Base-by-base conservation (phyloP, 805 yeast species). In the Kuraishia hungarica region DNA sequence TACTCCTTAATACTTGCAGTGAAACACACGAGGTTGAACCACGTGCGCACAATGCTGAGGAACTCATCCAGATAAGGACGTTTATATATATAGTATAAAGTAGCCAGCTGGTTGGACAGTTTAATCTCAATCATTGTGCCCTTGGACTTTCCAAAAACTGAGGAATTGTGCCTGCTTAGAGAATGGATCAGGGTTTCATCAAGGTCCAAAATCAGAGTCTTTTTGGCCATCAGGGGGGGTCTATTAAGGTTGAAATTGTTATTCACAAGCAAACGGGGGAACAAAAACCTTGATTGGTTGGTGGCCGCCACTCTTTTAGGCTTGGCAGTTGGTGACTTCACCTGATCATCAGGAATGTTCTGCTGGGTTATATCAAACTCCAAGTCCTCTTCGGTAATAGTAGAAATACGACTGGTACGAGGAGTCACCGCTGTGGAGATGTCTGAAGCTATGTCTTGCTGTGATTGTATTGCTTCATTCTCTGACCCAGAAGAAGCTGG, bases 171-270 rank as follows among this genome's bases (percentile, higher is more conserved):
- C 56, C 96, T 76, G 4, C 96, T 84, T 55, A 91, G 76, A 1
- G 98, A 91, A 67, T 94, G 99, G 55, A 94, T 91, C 55, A 94
- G 73, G 0, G 99, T 94, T 65, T 94, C 99, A 69, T 93, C 99
- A 29, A 94, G 78, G 66, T 94, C 99, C 23, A 94, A 74, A 1
- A 94, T 87, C 29, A 94, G 75, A 0, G 90, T 86, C 64, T 90
- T 91, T 60, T 52, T 59, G 8, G 67, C 65, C 48, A 69, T 46
- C 13, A 58, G 54, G 8, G 74, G 73, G 1, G 74, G 74, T 35
- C 60, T 56, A 39, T 60, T 57, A 17, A 70, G 59, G 53, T 68
- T 59, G 57, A 70, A 69, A 47, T 50, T 55, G 49, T 56, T 59
- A 57, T 66, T 67, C 60, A 70, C 68, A 21, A 70, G 57, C 6